A percentile compares a stretch with the other conserved stretches of the same genome.
phyloP scores from a whole-genome alignment of 352 stramenopile species.

The Phytophthora idaei region DNA sequence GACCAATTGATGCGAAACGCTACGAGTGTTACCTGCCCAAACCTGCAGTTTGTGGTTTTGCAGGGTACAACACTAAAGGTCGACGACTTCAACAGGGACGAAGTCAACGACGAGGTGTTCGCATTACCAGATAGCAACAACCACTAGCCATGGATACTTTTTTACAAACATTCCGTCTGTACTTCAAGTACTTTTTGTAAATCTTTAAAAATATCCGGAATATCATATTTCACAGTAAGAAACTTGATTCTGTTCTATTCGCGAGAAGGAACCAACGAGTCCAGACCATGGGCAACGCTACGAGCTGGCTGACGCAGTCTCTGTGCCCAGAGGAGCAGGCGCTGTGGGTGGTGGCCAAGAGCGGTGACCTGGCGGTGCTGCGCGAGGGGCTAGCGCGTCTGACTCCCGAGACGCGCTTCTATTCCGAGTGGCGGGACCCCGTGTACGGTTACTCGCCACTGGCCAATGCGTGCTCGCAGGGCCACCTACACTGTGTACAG shows the following conservation, averaged over 20 bases:
- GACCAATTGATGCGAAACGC: slow-evolving; percentile 42
- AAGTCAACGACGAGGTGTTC: slow-evolving; percentile 27
- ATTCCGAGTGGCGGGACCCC: slow-evolving; percentile 75
- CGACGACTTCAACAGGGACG: slow-evolving; percentile 42
- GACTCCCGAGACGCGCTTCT: slow-evolving; percentile 63
- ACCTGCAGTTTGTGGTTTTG: slow-evolving; percentile 41
- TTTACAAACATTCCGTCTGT: slow-evolving; percentile 24
- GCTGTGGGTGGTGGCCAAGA: slow-evolving; percentile 80
- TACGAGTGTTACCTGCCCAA: slow-evolving; percentile 47
- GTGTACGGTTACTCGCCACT: slow-evolving; percentile 71
- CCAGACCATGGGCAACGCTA: slow-evolving; percentile 68
- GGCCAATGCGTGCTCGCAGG: slow-evolving; percentile 59
- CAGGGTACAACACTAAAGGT: slow-evolving; percentile 50
- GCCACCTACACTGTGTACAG: slow-evolving; percentile 67
- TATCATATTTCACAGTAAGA: slow-evolving; percentile 2
- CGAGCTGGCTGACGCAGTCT: slow-evolving; percentile 75
- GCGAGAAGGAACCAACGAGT: slow-evolving; percentile 2
- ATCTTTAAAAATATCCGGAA: not conserved
- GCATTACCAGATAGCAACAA: slow-evolving; percentile 12
- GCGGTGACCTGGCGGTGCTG: slow-evolving; percentile 59
- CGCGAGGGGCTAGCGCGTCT: slow-evolving; percentile 53
- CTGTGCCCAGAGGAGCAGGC: slow-evolving; percentile 78
- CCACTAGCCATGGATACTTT: slow-evolving; percentile 20
- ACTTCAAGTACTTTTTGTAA: too few species aligned
- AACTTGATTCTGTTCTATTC: slow-evolving; percentile 11